Conservation (phyloP, 2,329 filamentous ascomycete genomes). For the Xylaria hypoxylon region DNA sequence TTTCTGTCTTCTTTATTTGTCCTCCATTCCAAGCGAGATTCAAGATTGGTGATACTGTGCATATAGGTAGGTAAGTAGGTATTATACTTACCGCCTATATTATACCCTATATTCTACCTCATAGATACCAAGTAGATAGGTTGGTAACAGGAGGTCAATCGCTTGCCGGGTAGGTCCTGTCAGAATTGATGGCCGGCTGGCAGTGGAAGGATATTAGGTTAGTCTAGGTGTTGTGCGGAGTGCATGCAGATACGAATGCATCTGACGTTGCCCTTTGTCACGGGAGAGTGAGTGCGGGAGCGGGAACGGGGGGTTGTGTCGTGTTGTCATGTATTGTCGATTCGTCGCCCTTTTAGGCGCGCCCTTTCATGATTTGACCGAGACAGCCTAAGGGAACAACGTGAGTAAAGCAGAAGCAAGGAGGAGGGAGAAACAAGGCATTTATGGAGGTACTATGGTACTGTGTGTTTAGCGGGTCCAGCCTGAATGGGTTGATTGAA, state of each 20-base stretch:
- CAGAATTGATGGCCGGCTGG: neutral
- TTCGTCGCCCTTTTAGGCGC: constrained; percentile 13
- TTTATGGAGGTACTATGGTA: neutral
- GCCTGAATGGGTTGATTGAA: no score
- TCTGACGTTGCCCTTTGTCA: neutral
- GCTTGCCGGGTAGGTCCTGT: neutral
- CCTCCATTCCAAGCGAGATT: neutral
- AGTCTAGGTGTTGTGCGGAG: constrained; percentile 5
- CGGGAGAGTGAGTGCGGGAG: constrained; percentile 9
- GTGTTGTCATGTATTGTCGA: constrained; percentile 12
- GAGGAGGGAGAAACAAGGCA: constrained; percentile 16
- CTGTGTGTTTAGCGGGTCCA: no score
- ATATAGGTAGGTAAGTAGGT: no score
- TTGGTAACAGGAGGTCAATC: neutral
- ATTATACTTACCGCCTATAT: no score
- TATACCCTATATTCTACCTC: no score
- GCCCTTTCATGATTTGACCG: constrained; percentile 13
- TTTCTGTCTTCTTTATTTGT: neutral
- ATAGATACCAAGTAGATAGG: no score
- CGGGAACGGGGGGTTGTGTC: neutral
- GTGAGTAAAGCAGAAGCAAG: neutral
- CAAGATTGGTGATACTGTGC: no score
- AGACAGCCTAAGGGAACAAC: neutral
- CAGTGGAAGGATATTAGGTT: neutral
- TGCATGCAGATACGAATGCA: constrained; percentile 29